Base-by-base conservation (phyloP, 2,329 filamentous ascomycete species). In the Cercospora zeina region DNA sequence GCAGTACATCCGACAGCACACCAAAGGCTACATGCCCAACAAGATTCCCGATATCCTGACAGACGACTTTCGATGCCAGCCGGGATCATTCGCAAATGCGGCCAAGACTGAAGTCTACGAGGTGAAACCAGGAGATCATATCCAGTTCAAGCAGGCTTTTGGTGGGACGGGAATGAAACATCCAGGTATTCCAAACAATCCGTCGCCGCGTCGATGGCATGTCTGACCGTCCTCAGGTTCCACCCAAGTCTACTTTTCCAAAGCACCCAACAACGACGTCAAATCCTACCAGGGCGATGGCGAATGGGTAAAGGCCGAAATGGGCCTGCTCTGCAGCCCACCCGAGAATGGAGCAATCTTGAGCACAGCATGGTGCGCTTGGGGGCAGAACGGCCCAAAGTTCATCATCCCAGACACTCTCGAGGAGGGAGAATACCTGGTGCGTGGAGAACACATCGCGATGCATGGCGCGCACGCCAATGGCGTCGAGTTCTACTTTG, bases 251-350 rank as follows among this genome's bases (percentile, higher is more conserved):
- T 66, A 68, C 53, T 65, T 68, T 57, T 62, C 59, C 24, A 62
- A 65, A 47, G 66, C 64, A 7, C 64, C 66, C 6, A 59, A 57
- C 34, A 21, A 51, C 8, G 55, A 57, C 30, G 66, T 68, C 39
- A 27, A 65, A 14, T 55, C 50, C 10, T 68, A 66, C 50, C 57
- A 62, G 14, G 66, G 66, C 11, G 47, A 54, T 31, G 66, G 64
- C 2, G 62, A 66, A 34, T 68, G 64, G 66, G 65, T 68, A 51
- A 68, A 68, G 55, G 62, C 65, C 30, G 63, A 57, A 16, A 60
- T 64, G 54, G 58, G 55, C 39, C 57, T 61, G 49, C 49, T 65
- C 21, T 65, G 54, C 34, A 56, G 62, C 24, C 49, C 57, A 39
- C 58, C 61, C 21, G 61, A 39, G 21, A 61, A 55, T 36, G 59